Base-by-base conservation (phyloP, 768 basidiomycete genomes). In the Leucogyrophana mollusca region DNA sequence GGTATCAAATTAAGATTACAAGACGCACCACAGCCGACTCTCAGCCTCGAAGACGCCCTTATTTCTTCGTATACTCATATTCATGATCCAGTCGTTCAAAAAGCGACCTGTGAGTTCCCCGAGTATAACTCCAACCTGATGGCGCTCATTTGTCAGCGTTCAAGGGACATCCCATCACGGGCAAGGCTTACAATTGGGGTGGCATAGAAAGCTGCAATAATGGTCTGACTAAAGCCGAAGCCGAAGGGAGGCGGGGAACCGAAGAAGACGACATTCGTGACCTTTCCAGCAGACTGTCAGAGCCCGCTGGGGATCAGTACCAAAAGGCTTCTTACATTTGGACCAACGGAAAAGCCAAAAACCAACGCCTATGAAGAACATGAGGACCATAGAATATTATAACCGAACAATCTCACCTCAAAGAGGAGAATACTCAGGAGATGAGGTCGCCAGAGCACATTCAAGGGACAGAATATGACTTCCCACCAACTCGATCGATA, bases 311-410 rank as follows among this genome's bases (percentile, higher is more conserved):
- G 11, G 2, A 16, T 20, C 8, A 36, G 24, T 34, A 11, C 30
- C 11, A 32, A 6, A 4, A 10, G 14, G 0, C 37, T 11, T 45
- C 71, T 35, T 40, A 78, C 78, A 52, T 82, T 83, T 41, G 82
- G 78, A 25, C 83, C 82, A 43, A 83, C 83, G 13, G 73, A 64
- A 58, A 85, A 85, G 0, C 84, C 85, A 56, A 87, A 86, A 0
- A 81, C 57, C 38, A 78, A 56, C 5, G 73, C 79, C 76, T 78
- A 37, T 21, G 35, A 49, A 45, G 40, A 45, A n/a, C 27, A 21
- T 9, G 4, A 7, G 37, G 34, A 24, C 11, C 38, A 36, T 25
- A 1, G 9, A n/a, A 7, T 18, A 9, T 9, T 2, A 32, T 3
- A 45, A 34, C 14, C 14, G 24, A 24, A 53, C 21, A 30, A 25